phyloP scores from a whole-genome alignment of 2,329 filamentous ascomycete genomes.

The Fusarium multiceps region DNA sequence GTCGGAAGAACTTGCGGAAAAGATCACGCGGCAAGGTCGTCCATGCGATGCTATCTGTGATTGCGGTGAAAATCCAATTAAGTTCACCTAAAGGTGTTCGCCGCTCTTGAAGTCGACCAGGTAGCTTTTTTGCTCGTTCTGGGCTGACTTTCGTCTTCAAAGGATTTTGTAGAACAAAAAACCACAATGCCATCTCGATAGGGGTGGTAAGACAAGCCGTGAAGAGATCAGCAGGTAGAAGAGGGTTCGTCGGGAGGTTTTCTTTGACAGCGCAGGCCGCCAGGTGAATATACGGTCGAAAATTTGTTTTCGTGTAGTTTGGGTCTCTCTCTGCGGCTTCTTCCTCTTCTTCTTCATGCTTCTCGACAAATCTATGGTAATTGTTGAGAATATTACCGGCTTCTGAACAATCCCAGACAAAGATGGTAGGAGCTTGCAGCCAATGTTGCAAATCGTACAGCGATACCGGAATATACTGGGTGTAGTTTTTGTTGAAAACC shows the following conservation, averaged over 20 bases:
- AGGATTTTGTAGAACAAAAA: conserved; percentile 95
- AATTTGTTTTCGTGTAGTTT: conserved; percentile 81
- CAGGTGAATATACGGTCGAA: conserved; percentile 81
- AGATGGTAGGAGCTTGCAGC: conserved; percentile 94
- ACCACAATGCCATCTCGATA: conserved; percentile 96
- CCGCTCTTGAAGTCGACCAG: conserved; percentile 90
- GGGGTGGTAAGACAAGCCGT: conserved; percentile 96
- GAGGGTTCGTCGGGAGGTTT: conserved; percentile 92
- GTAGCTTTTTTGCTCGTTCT: conserved; percentile 87
- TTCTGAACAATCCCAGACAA: conserved; percentile 97
- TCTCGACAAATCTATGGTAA: conserved; percentile 93
- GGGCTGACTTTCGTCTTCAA: conserved; percentile 75
- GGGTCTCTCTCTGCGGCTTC: conserved; percentile 82
- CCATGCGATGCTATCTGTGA: conserved; percentile 99
- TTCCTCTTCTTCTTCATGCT: conserved; percentile 89
- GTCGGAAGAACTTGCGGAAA: conserved; percentile 96
- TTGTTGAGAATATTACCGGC: conserved; percentile 95
- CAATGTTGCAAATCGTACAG: conserved; percentile 95
- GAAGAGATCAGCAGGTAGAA: conserved; percentile 93
- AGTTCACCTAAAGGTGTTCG: conserved; percentile 94
- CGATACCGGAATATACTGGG: conserved; percentile 97
- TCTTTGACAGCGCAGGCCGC: conserved; percentile 92
- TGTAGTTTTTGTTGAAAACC: conserved; percentile 99
- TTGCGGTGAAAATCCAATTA: conserved; percentile 99
- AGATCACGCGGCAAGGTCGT: conserved; percentile 89